Evolutionary conservation across 352 stramenopile genomes (phyloP), one percentile per base, ranked within the genome.

Genomic region (Plasmopara halstedii): DNA sequence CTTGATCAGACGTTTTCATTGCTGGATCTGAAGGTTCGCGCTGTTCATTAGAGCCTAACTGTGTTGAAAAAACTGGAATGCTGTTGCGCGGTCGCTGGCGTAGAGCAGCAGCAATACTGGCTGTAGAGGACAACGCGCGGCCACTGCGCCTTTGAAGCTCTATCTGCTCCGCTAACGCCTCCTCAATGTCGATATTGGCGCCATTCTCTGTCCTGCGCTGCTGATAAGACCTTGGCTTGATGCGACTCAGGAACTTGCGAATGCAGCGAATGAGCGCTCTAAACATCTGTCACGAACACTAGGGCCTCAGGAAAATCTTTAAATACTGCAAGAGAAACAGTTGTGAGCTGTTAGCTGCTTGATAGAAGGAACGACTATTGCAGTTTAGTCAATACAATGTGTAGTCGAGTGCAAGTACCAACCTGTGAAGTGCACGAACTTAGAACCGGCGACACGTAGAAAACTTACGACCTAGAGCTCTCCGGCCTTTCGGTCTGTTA

Each of bases 161-260:
- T 31, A 72, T 17, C 47, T 72, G 35, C 45, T 58, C 53, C 10
- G 50, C 50, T 33, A 72, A 48, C 25, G 54, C 62, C 14, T 66
- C 54, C 29, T 72, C 62, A n/a, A 72, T 64, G 48, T 72, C 62
- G 21, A 72, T 60, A 25, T 61, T 38, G 9, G 58, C 62, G 20
- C 62, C 62, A 33, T 54, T 44, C 32, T 61, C 46, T 18, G 54
- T 63, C 22, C 35, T 39, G 17, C 53, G 62, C 27, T 53, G 42
- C 20, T 47, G 13, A 19, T 47, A 50, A 33, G 19, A 18, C 44
- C 58, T 66, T 54, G 50, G 44, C 32, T 56, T 63, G 3, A 62
- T 57, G 35, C 50, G 62, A 50, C 56, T 36, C 20, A 72, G 55
- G 31, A 64, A 46, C 50, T 54, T 54, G 20, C 58, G 54, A 40